These are phyloP conservation scores for Goffeauzyma gilvescens DNA, from an alignment of 768 basidiomycete genomes.

Conservation along the genomic window DNA sequence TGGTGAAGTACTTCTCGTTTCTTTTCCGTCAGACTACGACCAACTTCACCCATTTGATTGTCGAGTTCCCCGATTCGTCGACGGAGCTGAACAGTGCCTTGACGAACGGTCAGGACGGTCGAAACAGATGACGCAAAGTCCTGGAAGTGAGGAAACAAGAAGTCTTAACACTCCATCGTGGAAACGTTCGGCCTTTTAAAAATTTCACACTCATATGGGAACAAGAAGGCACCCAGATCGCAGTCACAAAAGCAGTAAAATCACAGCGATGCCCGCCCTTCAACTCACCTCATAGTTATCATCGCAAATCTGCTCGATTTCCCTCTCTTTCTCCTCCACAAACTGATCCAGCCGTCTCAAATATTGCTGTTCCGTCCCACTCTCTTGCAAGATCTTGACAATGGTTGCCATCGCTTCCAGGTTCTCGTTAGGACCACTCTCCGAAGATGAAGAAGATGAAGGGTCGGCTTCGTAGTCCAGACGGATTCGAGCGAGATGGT, in stretches of 20 bases:
- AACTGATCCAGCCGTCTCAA: constrained; percentile 68
- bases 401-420: constrained; percentile 87
- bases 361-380: constrained; percentile 72
- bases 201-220: too few species aligned
- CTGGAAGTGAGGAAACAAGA: constrained; percentile 33
- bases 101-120: constrained; percentile 86
- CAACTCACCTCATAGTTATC: constrained; percentile 57
- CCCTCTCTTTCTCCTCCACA: constrained; percentile 80
- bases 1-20: constrained; percentile 74
- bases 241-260: too few species aligned
- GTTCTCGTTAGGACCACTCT: constrained; percentile 53
- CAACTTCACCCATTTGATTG: constrained; percentile 67
- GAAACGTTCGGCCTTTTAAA: too few species aligned
- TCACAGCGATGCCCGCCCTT: neutral
- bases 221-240: too few species aligned
- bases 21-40: constrained; percentile 68
- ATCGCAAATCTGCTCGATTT: constrained; percentile 87
- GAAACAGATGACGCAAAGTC: constrained; percentile 94
- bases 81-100: constrained; percentile 83
- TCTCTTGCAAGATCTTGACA: constrained; percentile 79
- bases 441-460: neutral
- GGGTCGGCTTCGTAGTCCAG: neutral
- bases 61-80: constrained; percentile 81
- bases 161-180: too few species aligned
- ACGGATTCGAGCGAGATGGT: constrained; percentile 27